Evolutionary conservation across 1,139 yeast genomes (phyloP).

Genomic region (Zygoascus hellenicus): DNA sequence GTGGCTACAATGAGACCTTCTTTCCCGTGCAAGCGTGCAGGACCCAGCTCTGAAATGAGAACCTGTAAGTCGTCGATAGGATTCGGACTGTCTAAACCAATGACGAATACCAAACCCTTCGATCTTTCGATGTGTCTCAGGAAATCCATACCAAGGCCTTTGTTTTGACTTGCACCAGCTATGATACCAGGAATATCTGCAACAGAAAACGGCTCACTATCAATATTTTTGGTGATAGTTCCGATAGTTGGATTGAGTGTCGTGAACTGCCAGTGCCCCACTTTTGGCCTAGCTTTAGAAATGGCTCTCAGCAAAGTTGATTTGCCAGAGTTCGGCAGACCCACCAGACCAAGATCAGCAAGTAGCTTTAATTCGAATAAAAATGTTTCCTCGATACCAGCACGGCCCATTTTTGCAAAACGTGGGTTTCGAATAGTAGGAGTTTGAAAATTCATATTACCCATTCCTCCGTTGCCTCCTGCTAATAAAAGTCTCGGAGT

Average conservation of each 20-base stretch:
- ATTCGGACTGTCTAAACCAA: constrained; percentile 58
- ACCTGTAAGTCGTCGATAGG: constrained; percentile 61
- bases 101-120: constrained; percentile 80
- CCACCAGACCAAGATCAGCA: constrained; percentile 92
- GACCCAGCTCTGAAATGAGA: constrained; percentile 66
- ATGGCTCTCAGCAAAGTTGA: constrained; percentile 85
- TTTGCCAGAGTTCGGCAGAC: constrained; percentile 95
- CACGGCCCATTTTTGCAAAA: constrained; percentile 75
- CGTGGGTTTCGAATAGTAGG: constrained; percentile 81
- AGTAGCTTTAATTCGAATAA: constrained; percentile 76
- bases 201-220: constrained; percentile 70
- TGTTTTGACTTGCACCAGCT: constrained; percentile 71
- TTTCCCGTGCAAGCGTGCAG: constrained; percentile 51
- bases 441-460: constrained; percentile 91
- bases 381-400: constrained; percentile 60
- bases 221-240: constrained; percentile 64
- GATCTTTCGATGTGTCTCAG: constrained; percentile 88
- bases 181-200: constrained; percentile 98
- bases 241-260: constrained; percentile 91
- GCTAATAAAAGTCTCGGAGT: constrained; percentile 62
- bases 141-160: constrained; percentile 92
- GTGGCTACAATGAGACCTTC: constrained; percentile 76
- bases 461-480: constrained; percentile 94
- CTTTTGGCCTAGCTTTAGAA: constrained; percentile 81
- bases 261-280: constrained; percentile 97